These are phyloP conservation scores for Ophiognomonia clavigignenti-juglandacearum DNA, from an alignment of 2,329 filamentous ascomycete genomes.

Conservation along the genomic window DNA sequence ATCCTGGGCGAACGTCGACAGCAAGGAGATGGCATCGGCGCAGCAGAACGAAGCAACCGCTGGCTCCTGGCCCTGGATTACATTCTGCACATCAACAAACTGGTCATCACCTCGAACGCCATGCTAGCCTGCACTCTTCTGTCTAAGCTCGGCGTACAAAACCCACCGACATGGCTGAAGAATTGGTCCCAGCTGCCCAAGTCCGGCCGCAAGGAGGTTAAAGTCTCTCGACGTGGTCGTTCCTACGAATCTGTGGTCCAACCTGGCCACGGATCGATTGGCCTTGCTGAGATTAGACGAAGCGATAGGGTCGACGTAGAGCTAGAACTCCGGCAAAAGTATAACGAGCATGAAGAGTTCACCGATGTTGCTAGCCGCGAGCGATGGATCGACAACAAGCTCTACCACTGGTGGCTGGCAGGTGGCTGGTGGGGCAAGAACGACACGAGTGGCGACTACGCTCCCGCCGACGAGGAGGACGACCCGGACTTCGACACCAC, in stretches of 20 bases:
- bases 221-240: constrained; percentile 16
- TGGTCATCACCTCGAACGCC: constrained; percentile 56
- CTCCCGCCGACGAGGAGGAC: constrained; percentile 49
- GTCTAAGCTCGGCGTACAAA: constrained; percentile 53
- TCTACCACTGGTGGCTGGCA: constrained; percentile 81
- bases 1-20: constrained; percentile 38
- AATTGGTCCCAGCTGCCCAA: constrained; percentile 40
- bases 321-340: constrained; percentile 61
- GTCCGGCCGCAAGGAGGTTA: constrained; percentile 17
- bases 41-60: constrained; percentile 70
- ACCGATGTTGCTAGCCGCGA: constrained; percentile 46
- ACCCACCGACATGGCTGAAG: constrained; percentile 60
- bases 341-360: constrained; percentile 24
- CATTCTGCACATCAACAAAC: constrained; percentile 65
- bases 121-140: constrained; percentile 50
- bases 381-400: constrained; percentile 62
- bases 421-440: constrained; percentile 82
- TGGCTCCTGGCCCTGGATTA: constrained; percentile 76
- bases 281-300: constrained; percentile 41
- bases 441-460: constrained; percentile 77
- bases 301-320: constrained; percentile 75
- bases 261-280: constrained; percentile 35
- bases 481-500: constrained; percentile 53
- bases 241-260: constrained; percentile 51
- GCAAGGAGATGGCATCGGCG: constrained; percentile 65